Base-by-base conservation (phyloP, 495 filamentous ascomycete genomes). In the Trichoderma reesei region DNA sequence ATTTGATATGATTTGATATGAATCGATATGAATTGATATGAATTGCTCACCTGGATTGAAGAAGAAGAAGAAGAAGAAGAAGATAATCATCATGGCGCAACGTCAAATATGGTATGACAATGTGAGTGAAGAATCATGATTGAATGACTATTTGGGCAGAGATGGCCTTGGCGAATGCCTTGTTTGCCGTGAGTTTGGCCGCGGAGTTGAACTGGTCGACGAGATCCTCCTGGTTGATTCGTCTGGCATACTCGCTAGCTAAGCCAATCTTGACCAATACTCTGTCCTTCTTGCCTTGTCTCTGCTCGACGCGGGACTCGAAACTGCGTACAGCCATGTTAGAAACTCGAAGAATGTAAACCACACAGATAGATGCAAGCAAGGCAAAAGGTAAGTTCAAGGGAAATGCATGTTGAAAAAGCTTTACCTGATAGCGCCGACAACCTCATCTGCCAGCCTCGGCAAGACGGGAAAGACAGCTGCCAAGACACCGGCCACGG, bases 381-480 rank as follows among this genome's bases (percentile, higher is more conserved):
- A n/a, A n/a, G n/a, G n/a, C n/a, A n/a, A n/a, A n/a, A n/a, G n/a
- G n/a, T n/a, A n/a, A n/a, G n/a, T n/a, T 42, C 34, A 41, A 11
- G 5, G 13, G 14, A 31, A 63, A 44, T 42, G 38, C 20, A 39
- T 16, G 61, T 46, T 41, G 31, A 41, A 18, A 37, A 44, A 34
- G 51, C 41, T 67, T 68, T 63, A 78, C 76, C 65, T 75, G 37
- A 80, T 59, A 10, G 54, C 64, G 7, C 67, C 64, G 13, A 61
- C 63, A 6, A 79, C 63, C 20, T 48, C 62, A 1, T 66, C 63
- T 31, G 46, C 41, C 8, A 44, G 67, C 62, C 65, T 66, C 3
- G 76, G 75, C 67, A 66, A 70, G 5, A 68, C 67, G 5, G 75
- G 76, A 44, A 77, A 69, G 9, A 79, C 13, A 37, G 41, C 65